Percentiles rank a stretch among this genome's conserved stretches.
phyloP scores from a whole-genome alignment of 306 rosid species.

The Cicer yamashitae region DNA sequence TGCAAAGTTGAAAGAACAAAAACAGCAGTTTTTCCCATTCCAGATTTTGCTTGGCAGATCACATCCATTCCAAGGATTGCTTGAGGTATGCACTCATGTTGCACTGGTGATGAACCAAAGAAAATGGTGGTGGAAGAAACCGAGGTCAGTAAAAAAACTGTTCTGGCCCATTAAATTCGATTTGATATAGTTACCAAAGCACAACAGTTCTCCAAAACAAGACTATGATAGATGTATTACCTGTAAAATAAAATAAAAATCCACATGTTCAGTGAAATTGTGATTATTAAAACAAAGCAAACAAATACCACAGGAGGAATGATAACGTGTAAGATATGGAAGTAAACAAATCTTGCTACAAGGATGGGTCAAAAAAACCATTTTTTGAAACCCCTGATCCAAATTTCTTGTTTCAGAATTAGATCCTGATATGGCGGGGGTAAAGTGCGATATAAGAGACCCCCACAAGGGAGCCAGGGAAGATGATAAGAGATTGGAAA shows the following conservation, averaged over 20 bases:
- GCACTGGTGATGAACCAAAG: slow-evolving; percentile 92
- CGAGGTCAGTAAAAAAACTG: slow-evolving; percentile 77
- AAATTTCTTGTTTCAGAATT: not conserved
- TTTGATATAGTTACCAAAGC: slow-evolving; percentile 70
- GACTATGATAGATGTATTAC: slow-evolving; percentile 74
- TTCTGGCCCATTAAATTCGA: slow-evolving; percentile 59
- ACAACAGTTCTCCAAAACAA: slow-evolving; percentile 75
- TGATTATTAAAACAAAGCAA: not conserved
- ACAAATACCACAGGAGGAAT: slow-evolving; percentile 19
- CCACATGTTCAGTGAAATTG: not conserved
- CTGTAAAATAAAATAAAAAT: slow-evolving; percentile 54
- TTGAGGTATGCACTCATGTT: slow-evolving; percentile 99
- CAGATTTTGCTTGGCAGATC: slow-evolving; percentile 97
- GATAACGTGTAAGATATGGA: slow-evolving; percentile 15
- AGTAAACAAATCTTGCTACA: not conserved
- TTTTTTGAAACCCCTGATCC: not conserved
- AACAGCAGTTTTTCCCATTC: slow-evolving; percentile 99
- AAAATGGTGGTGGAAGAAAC: slow-evolving; percentile 71
- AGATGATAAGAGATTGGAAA: not conserved
- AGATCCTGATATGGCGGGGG: not conserved
- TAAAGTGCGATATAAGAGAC: not conserved
- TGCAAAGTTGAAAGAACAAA: slow-evolving; percentile 94
- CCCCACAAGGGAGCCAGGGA: not conserved
- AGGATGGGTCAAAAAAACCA: not conserved
- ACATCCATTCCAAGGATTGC: slow-evolving; percentile 99